phyloP scores from a whole-genome alignment of 768 basidiomycete genomes.

The Tricholoma terreum region DNA sequence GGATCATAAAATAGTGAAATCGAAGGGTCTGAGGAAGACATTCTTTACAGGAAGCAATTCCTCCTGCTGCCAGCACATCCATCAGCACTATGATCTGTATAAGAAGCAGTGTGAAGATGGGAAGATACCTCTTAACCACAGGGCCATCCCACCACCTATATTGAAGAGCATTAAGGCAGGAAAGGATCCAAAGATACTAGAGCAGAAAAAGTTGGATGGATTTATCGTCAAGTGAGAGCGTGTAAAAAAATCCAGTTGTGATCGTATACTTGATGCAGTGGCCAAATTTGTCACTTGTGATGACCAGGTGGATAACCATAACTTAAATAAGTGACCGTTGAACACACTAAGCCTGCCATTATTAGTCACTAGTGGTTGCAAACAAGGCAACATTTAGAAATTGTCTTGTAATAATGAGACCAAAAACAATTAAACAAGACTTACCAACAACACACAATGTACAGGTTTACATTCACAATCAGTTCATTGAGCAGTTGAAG shows the following conservation, averaged over 20 bases:
- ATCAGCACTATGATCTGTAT: neutral
- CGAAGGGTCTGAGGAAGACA: neutral
- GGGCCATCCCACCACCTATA: neutral
- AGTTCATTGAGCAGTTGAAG: conserved; percentile 8
- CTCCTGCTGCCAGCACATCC: neutral
- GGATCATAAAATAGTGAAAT: neutral
- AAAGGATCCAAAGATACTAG: neutral
- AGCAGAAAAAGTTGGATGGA: neutral
- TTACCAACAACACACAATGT: conserved; percentile 9
- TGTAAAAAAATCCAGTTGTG: conserved; percentile 8
- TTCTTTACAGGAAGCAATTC: conserved; percentile 7
- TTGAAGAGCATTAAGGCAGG: neutral
- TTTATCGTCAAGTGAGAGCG: neutral
- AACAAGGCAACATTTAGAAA: neutral
- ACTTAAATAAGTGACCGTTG: neutral
- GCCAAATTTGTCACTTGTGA: conserved; percentile 10
- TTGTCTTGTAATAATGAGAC: neutral
- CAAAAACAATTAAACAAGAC: neutral
- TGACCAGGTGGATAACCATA: conserved; percentile 10
- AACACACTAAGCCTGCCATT: neutral
- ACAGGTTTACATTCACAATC: conserved; percentile 12
- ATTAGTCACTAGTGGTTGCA: neutral
- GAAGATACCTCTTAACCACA: neutral
- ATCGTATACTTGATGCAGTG: conserved; percentile 6
- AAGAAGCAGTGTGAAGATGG: neutral